Evolutionary conservation across 192 early-diverging fungal species (phyloP).

Genomic region (Diversispora epigaea): DNA sequence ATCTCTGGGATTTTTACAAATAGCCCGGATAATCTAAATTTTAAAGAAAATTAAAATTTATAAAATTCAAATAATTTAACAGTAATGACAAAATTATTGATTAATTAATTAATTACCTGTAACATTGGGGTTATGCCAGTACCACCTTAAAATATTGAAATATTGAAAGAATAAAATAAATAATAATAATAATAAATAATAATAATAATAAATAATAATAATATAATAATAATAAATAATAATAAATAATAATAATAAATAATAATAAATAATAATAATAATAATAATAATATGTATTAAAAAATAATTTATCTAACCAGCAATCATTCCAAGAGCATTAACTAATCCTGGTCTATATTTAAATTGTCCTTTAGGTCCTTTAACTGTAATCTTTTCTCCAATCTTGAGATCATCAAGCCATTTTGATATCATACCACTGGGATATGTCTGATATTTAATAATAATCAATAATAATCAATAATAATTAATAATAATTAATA

Average conservation of each 20-base stretch:
- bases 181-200: constrained; percentile 4
- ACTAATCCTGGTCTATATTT: constrained; percentile 81
- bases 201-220: not conserved
- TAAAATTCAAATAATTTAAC: not conserved
- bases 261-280: not conserved
- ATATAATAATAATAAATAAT: not conserved
- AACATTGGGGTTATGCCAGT: constrained; percentile 97
- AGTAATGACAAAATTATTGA: not conserved
- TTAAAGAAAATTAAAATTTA: not conserved
- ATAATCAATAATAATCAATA: not conserved
- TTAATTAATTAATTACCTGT: constrained; percentile 44
- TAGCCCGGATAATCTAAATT: constrained; percentile 75
- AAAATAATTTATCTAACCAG: constrained; percentile 50
- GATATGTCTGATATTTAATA: constrained; percentile 60
- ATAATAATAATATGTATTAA: not conserved
- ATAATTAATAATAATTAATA: not conserved
- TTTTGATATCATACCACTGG: constrained; percentile 78
- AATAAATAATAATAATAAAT: not conserved
- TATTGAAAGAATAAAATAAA: not conserved
- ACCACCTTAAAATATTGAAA: constrained; percentile 43
- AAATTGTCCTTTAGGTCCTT: constrained; percentile 90
- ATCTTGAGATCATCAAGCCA: constrained; percentile 64
- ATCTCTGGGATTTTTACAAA: constrained; percentile 83
- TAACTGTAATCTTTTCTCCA: constrained; percentile 73
- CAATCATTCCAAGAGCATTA: constrained; percentile 84